Evolutionary conservation across 768 basidiomycete species (phyloP).

Genomic region (Jaapia argillacea): DNA sequence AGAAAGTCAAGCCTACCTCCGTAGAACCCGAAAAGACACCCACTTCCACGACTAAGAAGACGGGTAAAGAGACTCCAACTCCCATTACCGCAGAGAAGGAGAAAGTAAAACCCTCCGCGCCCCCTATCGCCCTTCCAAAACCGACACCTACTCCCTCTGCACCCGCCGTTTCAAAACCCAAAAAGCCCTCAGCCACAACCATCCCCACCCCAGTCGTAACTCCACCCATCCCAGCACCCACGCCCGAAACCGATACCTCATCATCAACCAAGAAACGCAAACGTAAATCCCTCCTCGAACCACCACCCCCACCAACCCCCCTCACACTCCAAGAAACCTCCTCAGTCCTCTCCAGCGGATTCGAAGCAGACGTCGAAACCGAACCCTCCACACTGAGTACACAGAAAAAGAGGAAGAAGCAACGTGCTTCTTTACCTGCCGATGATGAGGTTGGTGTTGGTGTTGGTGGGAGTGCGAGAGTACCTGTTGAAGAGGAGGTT

Average conservation of each 20-base stretch:
- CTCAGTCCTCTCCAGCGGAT: slow-evolving; percentile 1
- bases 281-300: background rate
- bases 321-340: background rate
- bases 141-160: background rate
- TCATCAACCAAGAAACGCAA: background rate
- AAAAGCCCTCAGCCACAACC: background rate
- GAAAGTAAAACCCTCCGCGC: background rate
- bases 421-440: too few relatives aligned
- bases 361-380: slow-evolving; percentile 6
- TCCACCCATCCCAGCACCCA: too few relatives aligned
- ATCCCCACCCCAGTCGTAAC: background rate
- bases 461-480: too few relatives aligned
- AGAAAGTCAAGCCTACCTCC: slow-evolving; percentile 24
- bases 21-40: slow-evolving; percentile 25
- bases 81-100: background rate
- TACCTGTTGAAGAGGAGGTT: too few relatives aligned
- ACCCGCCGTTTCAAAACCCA: background rate
- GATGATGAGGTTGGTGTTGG: too few relatives aligned
- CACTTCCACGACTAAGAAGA: slow-evolving; percentile 5
- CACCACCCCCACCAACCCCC: background rate
- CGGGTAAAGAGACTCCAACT: background rate
- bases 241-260: too few relatives aligned
- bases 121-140: background rate
- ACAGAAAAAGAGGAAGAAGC: slow-evolving; percentile 1
- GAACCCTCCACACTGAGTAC: background rate